Evolutionary conservation across 139 green algal genomes (phyloP).

Genomic region (Dunaliella sp.): DNA sequence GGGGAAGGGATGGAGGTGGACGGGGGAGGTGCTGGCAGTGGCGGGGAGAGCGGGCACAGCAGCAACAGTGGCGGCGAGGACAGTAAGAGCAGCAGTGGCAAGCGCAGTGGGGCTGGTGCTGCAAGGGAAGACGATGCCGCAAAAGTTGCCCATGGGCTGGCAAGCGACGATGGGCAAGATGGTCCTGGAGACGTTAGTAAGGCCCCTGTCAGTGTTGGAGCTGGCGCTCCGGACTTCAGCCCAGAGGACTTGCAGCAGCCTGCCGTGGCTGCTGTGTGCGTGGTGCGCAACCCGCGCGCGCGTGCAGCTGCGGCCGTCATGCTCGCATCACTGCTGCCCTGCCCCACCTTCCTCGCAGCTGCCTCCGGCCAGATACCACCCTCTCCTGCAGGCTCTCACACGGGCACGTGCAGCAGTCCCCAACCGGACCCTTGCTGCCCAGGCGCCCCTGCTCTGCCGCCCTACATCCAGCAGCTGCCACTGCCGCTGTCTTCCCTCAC

Average conservation of each 20-base stretch:
- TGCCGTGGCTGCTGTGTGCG: not conserved
- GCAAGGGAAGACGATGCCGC: not conserved
- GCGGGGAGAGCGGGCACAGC: not conserved
- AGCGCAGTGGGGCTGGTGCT: not conserved
- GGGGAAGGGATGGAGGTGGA: not conserved
- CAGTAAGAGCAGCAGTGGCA: not conserved
- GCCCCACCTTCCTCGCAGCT: slow-evolving; percentile 1
- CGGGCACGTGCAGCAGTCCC: not conserved
- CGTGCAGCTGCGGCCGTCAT: not conserved
- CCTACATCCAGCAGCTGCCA: not conserved
- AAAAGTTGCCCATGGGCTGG: not conserved
- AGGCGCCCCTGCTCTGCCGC: not conserved
- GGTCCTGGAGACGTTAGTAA: no score
- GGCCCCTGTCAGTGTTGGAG: no score
- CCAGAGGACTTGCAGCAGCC: not conserved
- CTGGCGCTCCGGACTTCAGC: not conserved
- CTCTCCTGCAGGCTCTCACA: not conserved
- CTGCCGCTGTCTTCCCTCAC: not conserved
- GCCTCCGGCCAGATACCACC: not conserved
- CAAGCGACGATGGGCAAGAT: not conserved
- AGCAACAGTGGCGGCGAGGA: not conserved
- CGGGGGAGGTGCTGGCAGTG: not conserved
- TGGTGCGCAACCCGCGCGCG: not conserved
- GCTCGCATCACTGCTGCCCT: slow-evolving; percentile 1
- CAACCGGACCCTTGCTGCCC: not conserved